Percentiles rank a stretch among this genome's conserved stretches.
Evolutionary conservation across 1,139 yeast genomes (phyloP).

Genomic region (Diutina rugosa): DNA sequence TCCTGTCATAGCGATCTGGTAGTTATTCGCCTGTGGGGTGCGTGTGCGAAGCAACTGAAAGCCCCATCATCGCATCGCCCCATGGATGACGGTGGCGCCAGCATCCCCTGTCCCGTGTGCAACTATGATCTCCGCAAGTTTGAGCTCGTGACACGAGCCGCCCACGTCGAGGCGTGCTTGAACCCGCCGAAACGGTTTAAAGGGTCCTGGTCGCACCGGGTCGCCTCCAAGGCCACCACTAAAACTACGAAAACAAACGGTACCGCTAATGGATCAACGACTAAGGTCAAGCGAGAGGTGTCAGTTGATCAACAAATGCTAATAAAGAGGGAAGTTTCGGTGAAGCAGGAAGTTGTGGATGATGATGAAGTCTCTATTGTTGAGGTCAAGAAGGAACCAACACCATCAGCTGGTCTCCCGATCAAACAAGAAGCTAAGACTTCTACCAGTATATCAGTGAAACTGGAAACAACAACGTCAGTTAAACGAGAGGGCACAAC

Average conservation of each 20-base stretch:
- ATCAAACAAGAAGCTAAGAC: no score
- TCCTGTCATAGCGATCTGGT: neutral
- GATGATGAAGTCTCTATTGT: no score
- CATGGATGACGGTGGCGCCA: neutral
- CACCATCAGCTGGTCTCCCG: no score
- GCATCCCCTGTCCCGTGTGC: neutral
- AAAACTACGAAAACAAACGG: neutral
- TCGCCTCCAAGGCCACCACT: neutral
- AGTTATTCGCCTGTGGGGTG: no score
- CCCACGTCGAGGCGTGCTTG: neutral
- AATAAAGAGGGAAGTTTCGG: neutral
- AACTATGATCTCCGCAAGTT: neutral
- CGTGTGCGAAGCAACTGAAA: neutral
- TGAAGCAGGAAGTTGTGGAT: no score
- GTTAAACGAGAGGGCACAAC: neutral
- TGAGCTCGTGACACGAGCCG: neutral
- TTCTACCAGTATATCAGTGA: no score
- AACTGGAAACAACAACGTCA: neutral
- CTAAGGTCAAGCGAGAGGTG: neutral
- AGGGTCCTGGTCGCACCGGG: neutral
- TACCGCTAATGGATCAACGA: neutral
- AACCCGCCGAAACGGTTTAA: neutral
- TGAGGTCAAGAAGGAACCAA: no score
- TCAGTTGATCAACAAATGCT: neutral
- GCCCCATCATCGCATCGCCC: neutral